Evolutionary conservation across 2,329 filamentous ascomycete genomes (phyloP).

Genomic region (Alternaria novae-zelandiae): DNA sequence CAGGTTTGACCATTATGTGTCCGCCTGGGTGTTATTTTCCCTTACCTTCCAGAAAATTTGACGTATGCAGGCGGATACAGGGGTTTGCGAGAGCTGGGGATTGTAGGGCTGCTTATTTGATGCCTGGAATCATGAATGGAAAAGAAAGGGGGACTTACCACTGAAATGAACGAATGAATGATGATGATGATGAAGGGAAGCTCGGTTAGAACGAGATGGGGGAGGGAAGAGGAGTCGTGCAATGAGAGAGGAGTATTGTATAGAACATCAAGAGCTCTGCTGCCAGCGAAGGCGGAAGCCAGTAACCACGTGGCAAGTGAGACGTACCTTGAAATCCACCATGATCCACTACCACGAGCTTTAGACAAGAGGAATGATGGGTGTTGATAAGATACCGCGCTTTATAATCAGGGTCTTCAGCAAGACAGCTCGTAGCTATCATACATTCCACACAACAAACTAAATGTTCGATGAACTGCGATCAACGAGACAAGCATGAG

Average conservation of each 20-base stretch:
- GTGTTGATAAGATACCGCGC: not conserved
- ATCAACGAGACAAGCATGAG: not conserved
- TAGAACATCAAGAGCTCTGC: not conserved
- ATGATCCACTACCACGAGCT: not conserved
- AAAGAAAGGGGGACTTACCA: not conserved
- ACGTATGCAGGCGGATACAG: not conserved
- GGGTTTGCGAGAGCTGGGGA: too few species aligned
- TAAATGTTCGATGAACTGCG: not conserved
- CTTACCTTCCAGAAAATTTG: not conserved
- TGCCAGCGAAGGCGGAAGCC: not conserved
- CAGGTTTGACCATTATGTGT: slow-evolving; percentile 2
- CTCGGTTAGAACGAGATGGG: not conserved
- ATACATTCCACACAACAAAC: not conserved
- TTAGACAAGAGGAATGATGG: not conserved
- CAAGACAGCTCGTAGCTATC: not conserved
- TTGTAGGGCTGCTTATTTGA: not conserved
- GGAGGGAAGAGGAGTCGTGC: not conserved
- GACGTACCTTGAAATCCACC: not conserved
- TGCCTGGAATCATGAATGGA: too few species aligned
- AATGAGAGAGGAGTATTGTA: not conserved
- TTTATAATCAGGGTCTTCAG: not conserved
- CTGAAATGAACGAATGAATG: not conserved
- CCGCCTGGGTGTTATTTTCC: not conserved
- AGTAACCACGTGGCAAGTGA: not conserved
- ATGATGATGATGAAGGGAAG: not conserved